Base-by-base conservation (phyloP, 176 grass and related monocot species). In the Leersia perrieri region DNA sequence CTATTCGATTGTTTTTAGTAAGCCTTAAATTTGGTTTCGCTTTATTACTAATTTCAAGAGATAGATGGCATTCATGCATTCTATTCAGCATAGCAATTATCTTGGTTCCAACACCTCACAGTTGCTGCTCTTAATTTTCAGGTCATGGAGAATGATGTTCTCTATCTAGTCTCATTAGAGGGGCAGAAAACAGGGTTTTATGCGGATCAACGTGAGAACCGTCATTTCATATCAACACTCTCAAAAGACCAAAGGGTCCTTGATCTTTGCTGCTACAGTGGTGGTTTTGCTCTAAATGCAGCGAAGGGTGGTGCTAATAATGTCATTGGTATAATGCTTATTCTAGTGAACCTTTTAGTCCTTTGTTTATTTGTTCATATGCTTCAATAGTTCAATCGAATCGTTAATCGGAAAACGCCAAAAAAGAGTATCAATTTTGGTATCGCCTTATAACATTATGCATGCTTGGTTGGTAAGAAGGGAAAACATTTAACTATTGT, bases 181-280 rank as follows among this genome's bases (percentile, higher is more conserved):
- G 95, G 95, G 45, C 95, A 98, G 79, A 98, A 98, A 79, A 98
- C 95, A 83, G 95, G 95, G 14, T 98, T 98, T 85, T 98, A 98
- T 86, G 95, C 95, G 87, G 95, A 95, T 73, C 90, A 98, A 71
- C 69, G 95, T 30, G 92, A 98, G 70, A 98, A 79, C n/a, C 90
- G 95, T 13, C 81, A 76, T 71, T 74, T 93, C 68, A 80, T 98
- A 81, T 95, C 90, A n/a, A 83, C 77, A 45, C 72, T 98, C 47
- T 93, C 92, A 11, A 95, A 89, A 75, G 81, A 73, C 27, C 79
- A 75, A 77, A 93, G 60, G 62, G 84, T 98, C 70, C 95, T 98
- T 70, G 95, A 98, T 76, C 79, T 95, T 87, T 98, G 86, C 76
- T 98, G 95, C 75, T 98, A 95, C 34, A 95, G 75, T 84, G 95